Conservation (phyloP, 129 eudicot genomes). For the Tanacetum coccineum region DNA sequence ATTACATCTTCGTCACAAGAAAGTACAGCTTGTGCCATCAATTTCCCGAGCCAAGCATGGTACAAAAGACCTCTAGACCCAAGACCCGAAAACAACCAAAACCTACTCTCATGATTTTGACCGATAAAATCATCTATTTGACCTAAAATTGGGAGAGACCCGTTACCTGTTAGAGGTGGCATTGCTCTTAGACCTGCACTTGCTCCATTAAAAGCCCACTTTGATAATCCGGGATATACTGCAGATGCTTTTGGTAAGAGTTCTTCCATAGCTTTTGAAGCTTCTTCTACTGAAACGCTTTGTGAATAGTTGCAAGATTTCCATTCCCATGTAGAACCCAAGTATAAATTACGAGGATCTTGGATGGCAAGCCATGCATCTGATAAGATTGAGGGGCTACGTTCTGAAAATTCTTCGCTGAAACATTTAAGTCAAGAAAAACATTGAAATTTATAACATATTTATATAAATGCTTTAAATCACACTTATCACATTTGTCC, state of each 20-base stretch:
- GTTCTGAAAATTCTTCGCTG: conserved; percentile 69
- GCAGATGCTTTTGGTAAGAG: conserved; percentile 69
- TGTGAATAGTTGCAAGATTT: conserved; percentile 60
- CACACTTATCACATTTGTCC: not conserved
- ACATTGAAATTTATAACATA: conserved; percentile 9
- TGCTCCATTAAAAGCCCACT: conserved; percentile 56
- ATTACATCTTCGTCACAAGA: conserved; percentile 58
- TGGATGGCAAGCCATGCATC: conserved; percentile 96
- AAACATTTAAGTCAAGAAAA: conserved; percentile 11
- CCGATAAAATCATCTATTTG: conserved; percentile 54
- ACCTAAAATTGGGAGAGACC: conserved; percentile 89
- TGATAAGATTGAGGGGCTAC: conserved; percentile 85
- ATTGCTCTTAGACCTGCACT: conserved; percentile 82
- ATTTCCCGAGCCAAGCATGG: conserved; percentile 93
- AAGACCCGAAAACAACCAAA: conserved; percentile 85
- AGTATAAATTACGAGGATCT: conserved; percentile 49
- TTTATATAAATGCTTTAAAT: not conserved
- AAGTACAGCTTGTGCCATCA: conserved; percentile 78
- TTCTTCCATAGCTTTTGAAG: conserved; percentile 58
- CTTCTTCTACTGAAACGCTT: conserved; percentile 52
- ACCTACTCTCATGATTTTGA: conserved; percentile 48
- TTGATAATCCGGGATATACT: conserved; percentile 53
- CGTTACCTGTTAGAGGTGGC: conserved; percentile 75
- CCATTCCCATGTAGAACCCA: conserved; percentile 99
- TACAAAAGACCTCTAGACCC: conserved; percentile 86